phyloP scores from a whole-genome alignment of 345 rosid genomes.

The Cardamine chenopodiifolia region DNA sequence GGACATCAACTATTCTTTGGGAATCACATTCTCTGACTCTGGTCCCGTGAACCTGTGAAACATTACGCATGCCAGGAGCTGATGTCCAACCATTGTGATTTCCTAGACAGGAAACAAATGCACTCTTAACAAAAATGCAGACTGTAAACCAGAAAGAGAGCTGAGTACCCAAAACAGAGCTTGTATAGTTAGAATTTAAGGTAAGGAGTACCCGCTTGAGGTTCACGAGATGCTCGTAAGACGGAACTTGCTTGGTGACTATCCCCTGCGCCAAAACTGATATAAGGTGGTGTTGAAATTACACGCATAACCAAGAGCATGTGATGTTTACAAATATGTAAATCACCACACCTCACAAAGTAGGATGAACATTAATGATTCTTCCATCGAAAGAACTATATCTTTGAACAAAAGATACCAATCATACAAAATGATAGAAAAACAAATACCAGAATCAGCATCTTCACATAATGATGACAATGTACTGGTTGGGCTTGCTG shows the following conservation, averaged over 20 bases:
- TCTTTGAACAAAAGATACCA: neutral
- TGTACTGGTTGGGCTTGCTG: constrained; percentile 75
- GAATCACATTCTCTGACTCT: constrained; percentile 48
- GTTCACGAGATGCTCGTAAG: constrained; percentile 42
- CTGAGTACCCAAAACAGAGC: constrained; percentile 45
- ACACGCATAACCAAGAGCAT: constrained; percentile 28
- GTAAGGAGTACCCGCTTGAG: constrained; percentile 48
- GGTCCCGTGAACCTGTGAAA: constrained; percentile 46
- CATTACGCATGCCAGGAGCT: constrained; percentile 38
- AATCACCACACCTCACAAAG: constrained; percentile 13
- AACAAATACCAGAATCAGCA: constrained; percentile 76
- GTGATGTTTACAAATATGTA: constrained; percentile 23
- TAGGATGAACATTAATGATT: constrained; percentile 6
- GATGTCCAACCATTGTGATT: constrained; percentile 47
- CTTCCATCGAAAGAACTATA: constrained; percentile 14
- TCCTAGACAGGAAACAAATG: constrained; percentile 40
- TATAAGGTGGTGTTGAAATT: constrained; percentile 23
- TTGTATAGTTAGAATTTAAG: constrained; percentile 33
- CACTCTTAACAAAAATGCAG: constrained; percentile 25
- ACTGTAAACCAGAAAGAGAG: constrained; percentile 24
- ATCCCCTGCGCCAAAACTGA: constrained; percentile 59
- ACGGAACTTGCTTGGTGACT: constrained; percentile 61
- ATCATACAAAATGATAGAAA: constrained; percentile 8
- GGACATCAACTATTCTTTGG: constrained; percentile 56
- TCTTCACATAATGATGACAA: constrained; percentile 78